These are phyloP conservation scores for Acorus calamus DNA, from an alignment of 106 monocot genomes.

Conservation along the genomic window DNA sequence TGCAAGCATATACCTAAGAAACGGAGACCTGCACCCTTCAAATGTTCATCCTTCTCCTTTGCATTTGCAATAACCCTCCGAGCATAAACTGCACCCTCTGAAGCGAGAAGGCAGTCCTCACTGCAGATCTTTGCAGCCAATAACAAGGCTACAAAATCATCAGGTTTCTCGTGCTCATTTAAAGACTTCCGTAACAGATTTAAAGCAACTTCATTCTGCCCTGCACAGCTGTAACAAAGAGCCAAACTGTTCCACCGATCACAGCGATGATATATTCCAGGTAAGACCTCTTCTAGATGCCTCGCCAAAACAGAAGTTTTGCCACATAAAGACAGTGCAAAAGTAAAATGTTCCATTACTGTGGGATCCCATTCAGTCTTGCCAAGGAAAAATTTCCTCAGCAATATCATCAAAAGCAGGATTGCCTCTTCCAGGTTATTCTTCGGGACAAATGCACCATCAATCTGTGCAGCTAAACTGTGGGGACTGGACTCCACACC, in stretches of 20 bases:
- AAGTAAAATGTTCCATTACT: constrained; percentile 81
- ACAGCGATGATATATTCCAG: constrained; percentile 64
- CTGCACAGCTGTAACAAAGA: constrained; percentile 56
- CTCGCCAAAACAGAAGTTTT: constrained; percentile 58
- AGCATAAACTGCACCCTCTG: constrained; percentile 81
- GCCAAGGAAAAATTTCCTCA: constrained; percentile 77
- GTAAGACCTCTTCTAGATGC: constrained; percentile 74
- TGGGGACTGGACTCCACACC: constrained; percentile 60
- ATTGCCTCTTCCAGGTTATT: constrained; percentile 91
- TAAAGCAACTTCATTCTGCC: constrained; percentile 50
- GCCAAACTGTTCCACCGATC: constrained; percentile 80
- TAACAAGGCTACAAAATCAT: constrained; percentile 53
- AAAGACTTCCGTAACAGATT: constrained; percentile 68
- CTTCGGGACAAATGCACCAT: constrained; percentile 78
- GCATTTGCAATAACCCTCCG: constrained; percentile 40
- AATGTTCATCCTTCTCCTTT: constrained; percentile 35
- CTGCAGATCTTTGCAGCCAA: constrained; percentile 85
- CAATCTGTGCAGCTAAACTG: constrained; percentile 66
- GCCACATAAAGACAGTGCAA: constrained; percentile 69
- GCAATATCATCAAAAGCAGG: constrained; percentile 69
- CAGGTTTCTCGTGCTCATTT: constrained; percentile 59
- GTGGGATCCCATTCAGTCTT: constrained; percentile 77
- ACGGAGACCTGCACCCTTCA: constrained; percentile 55
- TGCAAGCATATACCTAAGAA: constrained; percentile 61
- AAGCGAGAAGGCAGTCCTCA: constrained; percentile 36